Evolutionary conservation across 2,329 filamentous ascomycete genomes (phyloP).

Genomic region (Aspergillus thermomutatus): DNA sequence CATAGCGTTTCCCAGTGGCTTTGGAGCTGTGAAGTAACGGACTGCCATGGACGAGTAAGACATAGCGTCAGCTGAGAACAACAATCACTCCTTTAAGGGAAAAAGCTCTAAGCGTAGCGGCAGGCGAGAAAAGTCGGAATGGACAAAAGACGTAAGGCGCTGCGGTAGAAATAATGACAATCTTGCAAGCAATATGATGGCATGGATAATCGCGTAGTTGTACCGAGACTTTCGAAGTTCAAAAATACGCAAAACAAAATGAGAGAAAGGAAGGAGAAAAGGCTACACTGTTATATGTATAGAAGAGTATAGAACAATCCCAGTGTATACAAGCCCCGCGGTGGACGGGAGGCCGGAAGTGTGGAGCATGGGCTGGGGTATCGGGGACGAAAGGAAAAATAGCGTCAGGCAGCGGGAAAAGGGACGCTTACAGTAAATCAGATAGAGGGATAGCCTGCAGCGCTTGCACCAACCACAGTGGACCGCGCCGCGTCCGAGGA

Average conservation of each 20-base stretch:
- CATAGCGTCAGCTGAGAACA: conserved; percentile 52
- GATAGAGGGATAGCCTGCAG: conserved; percentile 1
- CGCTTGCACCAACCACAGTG: conserved; percentile 9
- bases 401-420: conserved; percentile 21
- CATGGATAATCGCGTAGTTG: conserved; percentile 57
- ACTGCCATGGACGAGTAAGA: conserved; percentile 61
- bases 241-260: conserved; percentile 1
- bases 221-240: conserved; percentile 9
- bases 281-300: neutral
- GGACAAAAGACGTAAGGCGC: conserved; percentile 78
- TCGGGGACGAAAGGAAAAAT: conserved; percentile 9
- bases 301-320: neutral
- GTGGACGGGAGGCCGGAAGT: neutral
- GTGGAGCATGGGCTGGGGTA: conserved; percentile 1
- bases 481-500: conserved; percentile 13
- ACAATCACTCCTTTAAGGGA: neutral
- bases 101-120: conserved; percentile 61
- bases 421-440: conserved; percentile 16
- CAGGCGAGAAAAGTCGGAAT: conserved; percentile 76
- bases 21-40: conserved; percentile 68
- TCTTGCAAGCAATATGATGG: conserved; percentile 78
- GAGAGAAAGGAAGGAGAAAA: neutral
- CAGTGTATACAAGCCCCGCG: conserved; percentile 1
- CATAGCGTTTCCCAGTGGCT: conserved; percentile 69
- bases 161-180: conserved; percentile 92